Percentiles rank a stretch among this genome's conserved stretches.
Conservation (phyloP, 257 asterid genomes). For the Jasminum sambac region DNA sequence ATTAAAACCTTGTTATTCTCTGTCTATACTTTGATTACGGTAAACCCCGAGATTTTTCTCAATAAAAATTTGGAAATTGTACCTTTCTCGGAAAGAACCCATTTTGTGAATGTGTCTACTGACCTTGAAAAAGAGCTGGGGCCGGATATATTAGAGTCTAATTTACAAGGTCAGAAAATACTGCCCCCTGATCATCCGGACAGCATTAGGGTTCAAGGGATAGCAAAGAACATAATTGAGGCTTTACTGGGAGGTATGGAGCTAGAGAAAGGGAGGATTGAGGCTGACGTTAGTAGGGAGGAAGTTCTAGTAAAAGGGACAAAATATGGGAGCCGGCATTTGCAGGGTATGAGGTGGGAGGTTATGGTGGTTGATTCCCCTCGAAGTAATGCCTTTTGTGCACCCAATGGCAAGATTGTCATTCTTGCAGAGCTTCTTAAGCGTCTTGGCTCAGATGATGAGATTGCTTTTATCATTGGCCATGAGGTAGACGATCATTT, state of each 20-base stretch:
- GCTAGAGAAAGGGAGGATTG: conserved; percentile 69
- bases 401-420: conserved; percentile 96
- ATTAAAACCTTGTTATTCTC: too few relatives aligned
- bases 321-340: conserved; percentile 31
- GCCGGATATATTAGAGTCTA: conserved; percentile 48
- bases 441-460: conserved; percentile 77
- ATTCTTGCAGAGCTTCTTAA: conserved; percentile 80
- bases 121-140: conserved; percentile 59
- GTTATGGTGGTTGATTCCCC: conserved; percentile 74
- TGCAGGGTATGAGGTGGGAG: conserved; percentile 92
- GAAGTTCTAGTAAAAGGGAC: too few relatives aligned
- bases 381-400: conserved; percentile 64
- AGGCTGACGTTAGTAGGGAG: too few relatives aligned
- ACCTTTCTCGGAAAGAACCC: conserved; percentile 78
- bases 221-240: conserved; percentile 68
- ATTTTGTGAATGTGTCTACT: conserved; percentile 68
- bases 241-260: conserved; percentile 79
- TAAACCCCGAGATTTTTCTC: too few relatives aligned
- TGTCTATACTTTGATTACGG: too few relatives aligned
- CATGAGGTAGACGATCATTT: conserved; percentile 53
- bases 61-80: conserved; percentile 47
- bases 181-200: conserved; percentile 90
- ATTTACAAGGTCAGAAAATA: conserved; percentile 58
- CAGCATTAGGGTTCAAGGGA: conserved; percentile 66
- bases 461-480: conserved; percentile 79